A percentile compares a stretch with the other conserved stretches of the same genome.
phyloP scores from a whole-genome alignment of 2,329 filamentous ascomycete genomes.

The Purpureocillium lavendulum region DNA sequence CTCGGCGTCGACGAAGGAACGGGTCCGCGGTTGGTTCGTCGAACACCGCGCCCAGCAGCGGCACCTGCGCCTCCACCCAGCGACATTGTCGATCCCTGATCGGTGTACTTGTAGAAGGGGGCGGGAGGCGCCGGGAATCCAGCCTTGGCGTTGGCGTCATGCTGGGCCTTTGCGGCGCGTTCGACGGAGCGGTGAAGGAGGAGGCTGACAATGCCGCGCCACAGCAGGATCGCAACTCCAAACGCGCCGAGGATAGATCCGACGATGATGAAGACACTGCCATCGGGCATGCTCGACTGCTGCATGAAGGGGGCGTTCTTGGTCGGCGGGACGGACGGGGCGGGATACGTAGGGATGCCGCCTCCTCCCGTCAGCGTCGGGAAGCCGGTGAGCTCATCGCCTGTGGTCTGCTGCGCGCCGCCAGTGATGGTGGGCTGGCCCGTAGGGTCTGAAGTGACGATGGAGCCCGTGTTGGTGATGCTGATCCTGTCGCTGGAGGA shows the following conservation, averaged over 20 bases:
- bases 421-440: constrained; percentile 13
- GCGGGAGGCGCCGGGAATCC: constrained; percentile 49
- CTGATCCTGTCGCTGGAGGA: constrained; percentile 6
- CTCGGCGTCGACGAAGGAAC: constrained; percentile 49
- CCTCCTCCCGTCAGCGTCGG: constrained; percentile 33
- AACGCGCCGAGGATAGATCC: constrained; percentile 82
- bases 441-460: constrained; percentile 3
- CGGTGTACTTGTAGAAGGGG: constrained; percentile 57
- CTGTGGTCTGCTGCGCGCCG: constrained; percentile 8
- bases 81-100: constrained; percentile 47
- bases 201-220: constrained; percentile 83
- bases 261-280: constrained; percentile 93
- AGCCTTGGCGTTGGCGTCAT: constrained; percentile 61
- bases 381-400: constrained; percentile 21
- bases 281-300: constrained; percentile 74
- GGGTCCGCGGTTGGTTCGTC: constrained; percentile 43
- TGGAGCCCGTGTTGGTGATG: constrained; percentile 10
- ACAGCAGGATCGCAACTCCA: constrained; percentile 71
- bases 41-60: constrained; percentile 38
- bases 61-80: constrained; percentile 23
- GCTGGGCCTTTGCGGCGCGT: constrained; percentile 70
- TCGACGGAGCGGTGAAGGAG: constrained; percentile 87
- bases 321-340: constrained; percentile 73
- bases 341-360: constrained; percentile 51
- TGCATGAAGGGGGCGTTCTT: constrained; percentile 86